These are phyloP conservation scores for Leccinum fallax DNA, from an alignment of 1,284 basidiomycete species.

Conservation along the genomic window DNA sequence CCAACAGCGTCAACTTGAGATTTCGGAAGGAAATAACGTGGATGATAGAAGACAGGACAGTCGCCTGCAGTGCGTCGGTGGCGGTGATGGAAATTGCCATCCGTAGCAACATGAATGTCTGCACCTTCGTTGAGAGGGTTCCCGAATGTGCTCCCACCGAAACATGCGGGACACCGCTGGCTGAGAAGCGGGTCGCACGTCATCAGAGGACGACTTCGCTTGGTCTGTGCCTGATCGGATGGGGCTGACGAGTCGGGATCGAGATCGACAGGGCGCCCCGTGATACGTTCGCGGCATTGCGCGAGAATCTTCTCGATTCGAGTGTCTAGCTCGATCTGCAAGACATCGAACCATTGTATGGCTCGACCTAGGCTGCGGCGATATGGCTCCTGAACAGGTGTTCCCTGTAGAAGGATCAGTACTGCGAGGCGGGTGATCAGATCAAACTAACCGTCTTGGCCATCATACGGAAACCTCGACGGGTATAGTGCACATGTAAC, in stretches of 20 bases:
- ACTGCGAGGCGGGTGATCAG: not conserved
- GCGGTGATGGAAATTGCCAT: not conserved
- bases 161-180: not conserved
- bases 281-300: not conserved
- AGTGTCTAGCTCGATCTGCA: not conserved
- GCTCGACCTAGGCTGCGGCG: not conserved
- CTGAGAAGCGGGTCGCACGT: not conserved
- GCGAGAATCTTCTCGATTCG: not conserved
- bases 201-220: not conserved
- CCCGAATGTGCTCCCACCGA: not conserved
- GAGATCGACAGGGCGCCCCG: not conserved
- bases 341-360: not conserved
- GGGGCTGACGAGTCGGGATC: not conserved
- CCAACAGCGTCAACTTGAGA: not conserved
- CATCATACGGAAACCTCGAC: not conserved
- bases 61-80: not conserved
- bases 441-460: not conserved
- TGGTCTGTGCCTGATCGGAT: not conserved
- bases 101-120: not conserved
- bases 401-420: not conserved
- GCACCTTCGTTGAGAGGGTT: not conserved
- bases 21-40: not conserved
- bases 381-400: not conserved
- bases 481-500: constrained; percentile 1
- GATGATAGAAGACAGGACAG: not conserved